Base-by-base conservation (phyloP, 352 stramenopile genomes). In the Phytophthora agathidicida region DNA sequence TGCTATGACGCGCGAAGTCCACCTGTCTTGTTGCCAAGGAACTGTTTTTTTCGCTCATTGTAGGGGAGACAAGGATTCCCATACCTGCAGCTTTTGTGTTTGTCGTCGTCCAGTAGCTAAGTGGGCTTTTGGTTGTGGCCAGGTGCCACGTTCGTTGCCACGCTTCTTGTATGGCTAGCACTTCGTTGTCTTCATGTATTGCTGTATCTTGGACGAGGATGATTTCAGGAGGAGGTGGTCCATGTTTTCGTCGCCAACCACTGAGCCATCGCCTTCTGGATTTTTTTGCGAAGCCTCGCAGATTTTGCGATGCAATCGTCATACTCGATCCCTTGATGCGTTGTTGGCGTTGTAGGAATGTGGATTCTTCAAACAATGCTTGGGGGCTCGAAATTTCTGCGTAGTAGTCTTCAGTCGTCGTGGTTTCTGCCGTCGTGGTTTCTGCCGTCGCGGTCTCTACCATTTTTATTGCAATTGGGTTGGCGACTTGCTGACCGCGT, bases 281-380 rank as follows among this genome's bases (percentile, higher is more conserved):
- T 11, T 24, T 23, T 1, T 1, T 14, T 2, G 24, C 23, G 27
- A 47, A 47, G 3, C 14, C 23, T 23, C 39, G 2, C 23, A 47
- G 5, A 23, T 47, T 47, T 14, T 47, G 39, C 2, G 39, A 33
- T 14, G 2, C 7, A n/a, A 47, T 14, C 39, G 17, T 24, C 3
- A 45, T 20, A 32, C 38, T 30, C 3, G 27, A 5, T 16, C 20
- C 5, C 2, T 5, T 32, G 11, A 13, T 19, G 11, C 24, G 11
- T 30, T 2, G 14, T 10, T 1, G 14, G 14, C 1, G 3, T 32
- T 33, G n/a, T n/a, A n/a, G n/a, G n/a, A n/a, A n/a, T n/a, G n/a
- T n/a, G n/a, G 39, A n/a, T 33, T 47, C 39, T 47, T 47, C 39
- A 47, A 47, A 47, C 33, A 47, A 47, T 20, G 23, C 23, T n/a